phyloP scores from a whole-genome alignment of 306 rosid species.

The Bauhinia variegata region DNA sequence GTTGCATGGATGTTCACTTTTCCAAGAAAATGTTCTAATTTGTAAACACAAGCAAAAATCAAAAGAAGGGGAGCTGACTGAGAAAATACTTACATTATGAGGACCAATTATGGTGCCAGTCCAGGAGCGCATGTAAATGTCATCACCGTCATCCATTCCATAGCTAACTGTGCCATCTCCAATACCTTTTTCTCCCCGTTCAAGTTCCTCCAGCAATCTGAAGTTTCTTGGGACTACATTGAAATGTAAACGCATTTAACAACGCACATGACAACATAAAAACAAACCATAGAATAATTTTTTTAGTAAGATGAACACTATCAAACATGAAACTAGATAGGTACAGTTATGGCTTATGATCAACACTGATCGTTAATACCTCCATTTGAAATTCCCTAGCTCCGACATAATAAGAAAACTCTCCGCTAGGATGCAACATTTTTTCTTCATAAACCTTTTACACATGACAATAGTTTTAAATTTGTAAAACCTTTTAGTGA shows the following conservation, averaged over 20 bases:
- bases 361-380: slow-evolving; percentile 1
- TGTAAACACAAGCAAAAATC: neutral
- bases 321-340: neutral
- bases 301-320: neutral
- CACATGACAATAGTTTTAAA: neutral
- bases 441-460: neutral
- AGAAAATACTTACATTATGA: slow-evolving; percentile 72
- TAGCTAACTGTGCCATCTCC: slow-evolving; percentile 95
- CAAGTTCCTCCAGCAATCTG: slow-evolving; percentile 99
- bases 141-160: slow-evolving; percentile 99
- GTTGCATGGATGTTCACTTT: neutral
- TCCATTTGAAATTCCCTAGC: neutral
- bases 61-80: neutral
- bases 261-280: neutral
- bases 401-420: neutral
- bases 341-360: neutral
- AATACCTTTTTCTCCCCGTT: slow-evolving; percentile 93
- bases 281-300: neutral
- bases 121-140: slow-evolving; percentile 96
- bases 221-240: slow-evolving; percentile 94
- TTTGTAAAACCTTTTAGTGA: neutral
- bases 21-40: slow-evolving; percentile 4
- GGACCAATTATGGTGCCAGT: slow-evolving; percentile 97
- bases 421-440: neutral
- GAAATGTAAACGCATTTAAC: slow-evolving; percentile 31